Evolutionary conservation across 2,329 filamentous ascomycete genomes (phyloP).

Genomic region (Aspergillus quadrilineatus): DNA sequence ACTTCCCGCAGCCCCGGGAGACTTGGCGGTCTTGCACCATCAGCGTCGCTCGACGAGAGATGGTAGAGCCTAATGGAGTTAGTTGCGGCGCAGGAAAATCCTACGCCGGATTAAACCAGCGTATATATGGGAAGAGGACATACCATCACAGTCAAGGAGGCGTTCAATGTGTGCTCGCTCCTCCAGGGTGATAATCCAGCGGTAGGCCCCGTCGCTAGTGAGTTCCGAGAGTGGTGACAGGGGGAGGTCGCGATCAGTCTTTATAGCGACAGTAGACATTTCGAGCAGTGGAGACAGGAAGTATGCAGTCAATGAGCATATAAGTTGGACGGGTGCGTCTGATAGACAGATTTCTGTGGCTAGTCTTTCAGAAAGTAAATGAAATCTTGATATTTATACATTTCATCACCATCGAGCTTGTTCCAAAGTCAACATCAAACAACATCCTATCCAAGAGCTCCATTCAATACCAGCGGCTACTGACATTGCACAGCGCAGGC

Average conservation of each 20-base stretch:
- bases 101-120: not conserved
- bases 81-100: not conserved
- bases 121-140: not conserved
- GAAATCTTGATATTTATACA: too few relatives aligned
- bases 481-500: too few relatives aligned
- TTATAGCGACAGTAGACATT: too few relatives aligned
- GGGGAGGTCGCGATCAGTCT: not conserved
- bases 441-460: too few relatives aligned
- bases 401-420: too few relatives aligned
- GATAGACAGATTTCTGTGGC: too few relatives aligned
- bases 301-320: too few relatives aligned
- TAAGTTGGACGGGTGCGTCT: too few relatives aligned
- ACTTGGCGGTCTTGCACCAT: not conserved
- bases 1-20: conserved; percentile 3
- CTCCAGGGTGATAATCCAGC: not conserved
- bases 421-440: too few relatives aligned
- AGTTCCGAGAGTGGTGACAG: not conserved
- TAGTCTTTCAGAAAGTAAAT: too few relatives aligned
- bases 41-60: not conserved
- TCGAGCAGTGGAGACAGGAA: too few relatives aligned
- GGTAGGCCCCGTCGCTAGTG: not conserved
- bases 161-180: not conserved
- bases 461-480: too few relatives aligned
- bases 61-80: not conserved
- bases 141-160: not conserved